Evolutionary conservation across 2,329 filamentous ascomycete species (phyloP).

Genomic region (Leptographium flavum): DNA sequence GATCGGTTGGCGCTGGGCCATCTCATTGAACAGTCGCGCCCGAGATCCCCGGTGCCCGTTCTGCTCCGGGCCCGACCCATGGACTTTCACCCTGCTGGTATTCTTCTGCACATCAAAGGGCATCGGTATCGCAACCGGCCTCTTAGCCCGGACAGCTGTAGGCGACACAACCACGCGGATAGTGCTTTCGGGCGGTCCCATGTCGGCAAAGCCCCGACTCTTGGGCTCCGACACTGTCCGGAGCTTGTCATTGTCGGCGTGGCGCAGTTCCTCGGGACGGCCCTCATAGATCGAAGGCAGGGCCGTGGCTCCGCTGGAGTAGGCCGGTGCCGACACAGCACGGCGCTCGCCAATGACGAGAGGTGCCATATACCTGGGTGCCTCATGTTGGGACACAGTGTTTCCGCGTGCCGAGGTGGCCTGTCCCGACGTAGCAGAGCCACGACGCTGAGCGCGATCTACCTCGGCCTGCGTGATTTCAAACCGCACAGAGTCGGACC

Average conservation of each 20-base stretch:
- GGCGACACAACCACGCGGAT: conserved; percentile 11
- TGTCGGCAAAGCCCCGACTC: conserved; percentile 6
- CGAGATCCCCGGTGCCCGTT: neutral
- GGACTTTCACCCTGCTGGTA: neutral
- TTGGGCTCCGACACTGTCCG: conserved; percentile 33
- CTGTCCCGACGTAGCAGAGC: neutral
- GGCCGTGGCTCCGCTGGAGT: conserved; percentile 22
- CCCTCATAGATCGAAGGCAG: conserved; percentile 37
- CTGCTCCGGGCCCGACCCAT: neutral
- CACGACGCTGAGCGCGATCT: neutral
- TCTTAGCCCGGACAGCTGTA: conserved; percentile 1
- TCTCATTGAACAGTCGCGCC: neutral
- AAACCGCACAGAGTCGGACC: conserved; percentile 12
- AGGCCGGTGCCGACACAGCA: conserved; percentile 35
- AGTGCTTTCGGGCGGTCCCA: conserved; percentile 8
- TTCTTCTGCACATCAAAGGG: conserved; percentile 5
- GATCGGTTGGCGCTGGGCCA: neutral
- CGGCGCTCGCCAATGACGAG: conserved; percentile 23
- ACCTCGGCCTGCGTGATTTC: conserved; percentile 13
- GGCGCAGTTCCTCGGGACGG: conserved; percentile 14
- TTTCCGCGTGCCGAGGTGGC: neutral
- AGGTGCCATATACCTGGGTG: neutral
- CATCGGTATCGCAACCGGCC: neutral
- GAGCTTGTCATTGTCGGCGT: conserved; percentile 18
- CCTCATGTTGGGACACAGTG: neutral